phyloP scores from a whole-genome alignment of 192 early-diverging fungal species.

The Backusella parvicylindrica region DNA sequence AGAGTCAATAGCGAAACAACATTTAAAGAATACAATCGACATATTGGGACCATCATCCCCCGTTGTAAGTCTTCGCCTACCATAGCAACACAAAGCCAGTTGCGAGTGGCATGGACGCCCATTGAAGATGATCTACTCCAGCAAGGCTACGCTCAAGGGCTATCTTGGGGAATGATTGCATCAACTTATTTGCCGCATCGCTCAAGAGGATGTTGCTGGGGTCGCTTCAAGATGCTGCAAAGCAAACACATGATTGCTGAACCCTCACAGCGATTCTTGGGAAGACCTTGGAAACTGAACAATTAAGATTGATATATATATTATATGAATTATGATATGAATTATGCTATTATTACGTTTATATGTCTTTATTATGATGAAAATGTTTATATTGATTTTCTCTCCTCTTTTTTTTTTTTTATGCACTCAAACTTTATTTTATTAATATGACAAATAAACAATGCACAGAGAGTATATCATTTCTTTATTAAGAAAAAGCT shows the following conservation, averaged over 20 bases:
- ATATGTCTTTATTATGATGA: background rate
- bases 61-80: background rate
- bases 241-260: background rate
- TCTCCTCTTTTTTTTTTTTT: background rate
- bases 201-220: constrained; percentile 23
- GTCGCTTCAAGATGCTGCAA: constrained; percentile 14
- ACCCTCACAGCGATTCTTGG: background rate
- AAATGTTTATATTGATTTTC: background rate
- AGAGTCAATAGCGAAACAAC: background rate
- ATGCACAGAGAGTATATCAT: no score
- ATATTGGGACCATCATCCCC: background rate
- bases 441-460: no score
- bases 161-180: constrained; percentile 18
- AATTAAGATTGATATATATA: background rate
- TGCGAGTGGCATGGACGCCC: constrained; percentile 8
- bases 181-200: constrained; percentile 17
- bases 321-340: background rate
- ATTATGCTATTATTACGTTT: background rate
- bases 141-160: constrained; percentile 17
- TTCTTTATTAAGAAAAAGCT: no score
- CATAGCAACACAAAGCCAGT: background rate
- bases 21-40: background rate
- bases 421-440: background rate
- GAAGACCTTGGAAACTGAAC: background rate
- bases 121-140: constrained; percentile 8